These are phyloP conservation scores for Neohortaea acidophila DNA, from an alignment of 495 filamentous ascomycete genomes.

Conservation along the genomic window DNA sequence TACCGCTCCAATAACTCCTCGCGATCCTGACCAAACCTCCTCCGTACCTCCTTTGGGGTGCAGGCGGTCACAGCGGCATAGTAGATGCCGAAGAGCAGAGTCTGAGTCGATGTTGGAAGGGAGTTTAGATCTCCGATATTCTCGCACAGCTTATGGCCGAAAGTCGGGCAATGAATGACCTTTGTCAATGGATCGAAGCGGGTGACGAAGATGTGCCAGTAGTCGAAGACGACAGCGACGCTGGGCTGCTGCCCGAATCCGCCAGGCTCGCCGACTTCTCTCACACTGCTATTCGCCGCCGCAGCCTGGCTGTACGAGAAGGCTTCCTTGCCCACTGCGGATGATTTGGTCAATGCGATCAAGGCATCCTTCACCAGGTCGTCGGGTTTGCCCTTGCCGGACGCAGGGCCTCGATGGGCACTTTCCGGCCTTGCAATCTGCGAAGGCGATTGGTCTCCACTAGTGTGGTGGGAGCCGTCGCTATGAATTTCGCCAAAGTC, in stretches of 20 bases:
- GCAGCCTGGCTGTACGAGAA: not conserved
- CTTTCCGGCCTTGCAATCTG: no score
- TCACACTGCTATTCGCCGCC: no score
- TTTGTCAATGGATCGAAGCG: conserved; percentile 10
- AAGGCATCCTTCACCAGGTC: conserved; percentile 11
- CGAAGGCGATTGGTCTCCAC: no score
- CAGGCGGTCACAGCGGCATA: conserved; percentile 7
- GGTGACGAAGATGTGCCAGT: conserved; percentile 9
- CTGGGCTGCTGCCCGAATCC: not conserved
- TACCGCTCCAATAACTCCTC: conserved; percentile 6
- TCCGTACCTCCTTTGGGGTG: conserved; percentile 4
- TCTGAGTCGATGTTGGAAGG: not conserved
- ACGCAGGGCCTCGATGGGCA: no score
- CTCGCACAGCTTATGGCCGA: not conserved
- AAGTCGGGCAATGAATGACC: conserved; percentile 9
- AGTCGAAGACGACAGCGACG: not conserved
- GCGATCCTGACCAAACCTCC: conserved; percentile 5
- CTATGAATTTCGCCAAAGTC: no score
- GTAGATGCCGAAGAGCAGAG: conserved; percentile 9
- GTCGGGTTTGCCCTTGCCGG: conserved; percentile 5
- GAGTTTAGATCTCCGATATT: not conserved
- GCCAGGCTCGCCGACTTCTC: no score
- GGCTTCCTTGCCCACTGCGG: not conserved
- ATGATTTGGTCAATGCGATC: conserved; percentile 4
- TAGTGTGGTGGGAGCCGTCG: no score